Base-by-base conservation (phyloP, 1,284 basidiomycete genomes). In the Apiotrichum veenhuisii region DNA sequence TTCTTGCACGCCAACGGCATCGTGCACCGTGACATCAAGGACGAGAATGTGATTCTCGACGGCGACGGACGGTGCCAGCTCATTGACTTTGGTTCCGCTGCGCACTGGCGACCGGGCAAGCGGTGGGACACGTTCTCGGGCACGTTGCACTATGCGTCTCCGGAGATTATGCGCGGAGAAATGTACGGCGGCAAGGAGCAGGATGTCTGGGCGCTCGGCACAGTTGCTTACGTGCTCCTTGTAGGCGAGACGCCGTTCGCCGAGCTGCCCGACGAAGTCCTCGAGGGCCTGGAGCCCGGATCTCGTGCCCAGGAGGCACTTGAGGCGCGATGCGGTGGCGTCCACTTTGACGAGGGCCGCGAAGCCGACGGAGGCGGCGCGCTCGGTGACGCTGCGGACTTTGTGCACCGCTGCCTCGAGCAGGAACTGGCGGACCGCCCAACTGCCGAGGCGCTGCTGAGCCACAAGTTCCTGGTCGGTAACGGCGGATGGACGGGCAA, bases 191-290 rank as follows among this genome's bases (percentile, higher is more conserved):
- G 95, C 42, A 95, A 94, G 74, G 92, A 95, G 72, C 94, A 98
- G 77, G 95, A 98, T 67, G 87, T 98, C 0, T 98, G 95, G 95
- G 95, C 95, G 1, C 88, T 96, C 57, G 95, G 95, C n/a, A 93
- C 98, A 14, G 91, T 98, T 18, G 91, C 87, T 14, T 98, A 94
- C 73, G 96, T 98, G 54, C 84, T 98, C 56, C 83, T 98, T 17
- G 88, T 93, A 25, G 95, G 95, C 22, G 92, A 97, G 79, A 96
- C 91, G 67, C 93, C 94, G 1, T 96, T 96, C 79, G 85, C 87
- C 75, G 71, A 71, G 9, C 59, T 77, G 30, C 70, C 70, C 9
- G 73, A 75, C 48, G 74, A 74, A 45, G 72, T 74, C 9, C 60
- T 75, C 22, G 64, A 53, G n/a, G 74, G 72, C 3, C 53, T 75